These are phyloP conservation scores for Xylaria sp. DNA, from an alignment of 2,329 filamentous ascomycete genomes.

Conservation along the genomic window DNA sequence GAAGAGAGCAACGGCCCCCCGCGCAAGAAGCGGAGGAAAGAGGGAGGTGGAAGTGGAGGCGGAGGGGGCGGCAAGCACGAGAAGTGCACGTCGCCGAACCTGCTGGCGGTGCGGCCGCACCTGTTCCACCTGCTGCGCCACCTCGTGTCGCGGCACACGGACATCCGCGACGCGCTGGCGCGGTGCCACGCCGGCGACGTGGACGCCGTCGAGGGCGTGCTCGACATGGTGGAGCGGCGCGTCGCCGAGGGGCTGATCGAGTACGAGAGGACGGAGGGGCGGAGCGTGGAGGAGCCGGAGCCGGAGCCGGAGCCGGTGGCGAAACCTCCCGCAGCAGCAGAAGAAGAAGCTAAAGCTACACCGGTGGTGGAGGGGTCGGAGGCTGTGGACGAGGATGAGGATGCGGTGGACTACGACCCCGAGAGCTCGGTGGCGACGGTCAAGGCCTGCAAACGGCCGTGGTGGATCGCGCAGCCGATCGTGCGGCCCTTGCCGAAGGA, in stretches of 20 bases:
- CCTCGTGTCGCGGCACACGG: slow-evolving; percentile 76
- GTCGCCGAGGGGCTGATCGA: slow-evolving; percentile 74
- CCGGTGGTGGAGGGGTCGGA: too few relatives aligned
- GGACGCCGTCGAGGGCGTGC: slow-evolving; percentile 73
- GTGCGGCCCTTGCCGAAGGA: slow-evolving; percentile 85
- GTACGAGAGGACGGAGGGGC: slow-evolving; percentile 58
- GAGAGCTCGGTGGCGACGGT: slow-evolving; percentile 70
- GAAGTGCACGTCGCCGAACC: slow-evolving; percentile 57
- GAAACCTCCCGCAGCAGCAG: slow-evolving; percentile 11
- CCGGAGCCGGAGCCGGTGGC: slow-evolving; percentile 20
- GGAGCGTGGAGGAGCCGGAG: slow-evolving; percentile 47
- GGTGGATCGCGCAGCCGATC: slow-evolving; percentile 89
- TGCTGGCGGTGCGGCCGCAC: slow-evolving; percentile 84
- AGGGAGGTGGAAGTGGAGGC: too few relatives aligned
- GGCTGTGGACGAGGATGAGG: slow-evolving; percentile 31
- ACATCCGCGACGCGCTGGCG: slow-evolving; percentile 84
- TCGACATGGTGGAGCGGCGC: slow-evolving; percentile 73
- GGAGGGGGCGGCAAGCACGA: slow-evolving; percentile 35
- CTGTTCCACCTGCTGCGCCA: slow-evolving; percentile 89
- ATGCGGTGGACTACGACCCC: slow-evolving; percentile 41
- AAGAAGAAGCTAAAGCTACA: too few relatives aligned
- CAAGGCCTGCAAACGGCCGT: slow-evolving; percentile 75
- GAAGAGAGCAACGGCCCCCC: slow-evolving; percentile 46
- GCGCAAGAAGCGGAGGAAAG: slow-evolving; percentile 53
- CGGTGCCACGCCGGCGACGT: slow-evolving; percentile 71